Conservation (phyloP, 176 grass and related monocot species). For the Ampelocalamus luodianensis region DNA sequence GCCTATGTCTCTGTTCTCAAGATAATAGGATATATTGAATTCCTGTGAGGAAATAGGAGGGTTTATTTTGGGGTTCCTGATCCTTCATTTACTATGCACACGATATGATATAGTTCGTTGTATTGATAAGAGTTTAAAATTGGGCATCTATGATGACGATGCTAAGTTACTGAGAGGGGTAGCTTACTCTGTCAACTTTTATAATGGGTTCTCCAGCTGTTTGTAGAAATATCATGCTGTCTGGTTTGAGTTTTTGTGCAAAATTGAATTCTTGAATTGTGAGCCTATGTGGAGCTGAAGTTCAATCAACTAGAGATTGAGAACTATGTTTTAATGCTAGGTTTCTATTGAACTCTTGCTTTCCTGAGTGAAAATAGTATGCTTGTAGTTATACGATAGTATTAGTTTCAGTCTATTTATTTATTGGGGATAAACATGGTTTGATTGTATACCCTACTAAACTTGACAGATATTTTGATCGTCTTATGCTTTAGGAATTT, state of each 20-base stretch:
- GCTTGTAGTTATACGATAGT: background rate
- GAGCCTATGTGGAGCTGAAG: background rate
- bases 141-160: background rate
- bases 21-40: background rate
- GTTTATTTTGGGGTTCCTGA: background rate
- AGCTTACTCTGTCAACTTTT: background rate
- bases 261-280: background rate
- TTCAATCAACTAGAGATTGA: background rate
- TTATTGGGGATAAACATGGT: too few relatives aligned
- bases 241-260: background rate
- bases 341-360: background rate
- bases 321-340: background rate
- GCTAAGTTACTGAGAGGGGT: background rate
- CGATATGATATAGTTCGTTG: too few relatives aligned
- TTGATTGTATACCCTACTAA: too few relatives aligned
- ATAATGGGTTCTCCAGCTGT: background rate
- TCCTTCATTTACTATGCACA: too few relatives aligned
- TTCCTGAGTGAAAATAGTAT: constrained; percentile 14
- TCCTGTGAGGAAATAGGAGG: background rate
- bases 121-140: too few relatives aligned
- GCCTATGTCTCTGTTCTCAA: background rate
- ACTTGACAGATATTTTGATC: too few relatives aligned
- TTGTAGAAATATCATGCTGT: background rate
- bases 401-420: background rate
- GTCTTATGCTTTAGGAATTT: too few relatives aligned